Percentiles rank a stretch among this genome's conserved stretches.
Evolutionary conservation across 1,284 basidiomycete species (phyloP).

Genomic region (Cryptococcus sp.): DNA sequence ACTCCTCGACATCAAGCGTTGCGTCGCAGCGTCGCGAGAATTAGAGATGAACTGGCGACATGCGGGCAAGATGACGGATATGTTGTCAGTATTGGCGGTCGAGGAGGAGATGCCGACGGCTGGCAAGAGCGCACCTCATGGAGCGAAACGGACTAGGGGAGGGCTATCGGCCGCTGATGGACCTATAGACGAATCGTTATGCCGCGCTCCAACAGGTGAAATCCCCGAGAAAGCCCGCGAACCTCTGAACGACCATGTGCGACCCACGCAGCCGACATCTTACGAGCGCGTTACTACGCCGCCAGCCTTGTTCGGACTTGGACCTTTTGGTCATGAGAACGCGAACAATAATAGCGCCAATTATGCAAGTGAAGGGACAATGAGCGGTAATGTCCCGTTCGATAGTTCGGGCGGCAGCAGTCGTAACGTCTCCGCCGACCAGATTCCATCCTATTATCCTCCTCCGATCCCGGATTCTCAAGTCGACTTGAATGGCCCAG

Average conservation of each 20-base stretch:
- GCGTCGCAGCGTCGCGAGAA: constrained; percentile 62
- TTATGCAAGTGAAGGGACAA: background rate
- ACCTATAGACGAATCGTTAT: background rate
- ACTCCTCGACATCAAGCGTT: constrained; percentile 69
- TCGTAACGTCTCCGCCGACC: background rate
- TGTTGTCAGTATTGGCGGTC: constrained; percentile 32
- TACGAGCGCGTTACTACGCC: background rate
- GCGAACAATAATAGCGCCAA: background rate
- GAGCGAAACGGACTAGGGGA: constrained; percentile 9
- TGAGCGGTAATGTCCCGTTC: no score
- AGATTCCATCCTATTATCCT: background rate
- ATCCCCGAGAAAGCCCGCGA: background rate
- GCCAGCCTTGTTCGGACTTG: background rate
- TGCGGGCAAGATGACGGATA: constrained; percentile 48
- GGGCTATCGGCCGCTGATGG: background rate
- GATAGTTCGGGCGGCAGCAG: background rate
- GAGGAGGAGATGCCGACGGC: constrained; percentile 16
- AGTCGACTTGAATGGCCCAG: background rate
- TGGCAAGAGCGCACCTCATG: constrained; percentile 1
- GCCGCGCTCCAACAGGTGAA: background rate
- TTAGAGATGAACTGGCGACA: constrained; percentile 59
- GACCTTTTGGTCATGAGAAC: background rate
- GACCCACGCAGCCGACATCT: background rate
- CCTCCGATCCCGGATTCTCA: background rate
- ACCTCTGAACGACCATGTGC: background rate